Percentiles rank a stretch among this genome's conserved stretches.
Conservation (phyloP, 805 yeast species). For the Candida krabiensis region DNA sequence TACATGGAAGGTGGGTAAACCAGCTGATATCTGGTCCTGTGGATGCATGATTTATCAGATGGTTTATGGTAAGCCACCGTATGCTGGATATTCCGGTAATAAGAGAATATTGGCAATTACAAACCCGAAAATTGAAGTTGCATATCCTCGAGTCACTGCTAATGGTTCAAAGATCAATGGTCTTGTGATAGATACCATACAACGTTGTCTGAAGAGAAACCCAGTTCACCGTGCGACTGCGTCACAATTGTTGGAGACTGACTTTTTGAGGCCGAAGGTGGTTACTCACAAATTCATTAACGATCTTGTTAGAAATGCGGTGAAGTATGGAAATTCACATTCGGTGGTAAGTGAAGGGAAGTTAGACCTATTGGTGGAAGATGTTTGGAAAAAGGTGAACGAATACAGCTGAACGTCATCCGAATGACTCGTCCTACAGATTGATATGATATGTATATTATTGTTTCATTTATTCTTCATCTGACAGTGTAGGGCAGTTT, state of each 20-base stretch:
- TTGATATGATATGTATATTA: too few species aligned
- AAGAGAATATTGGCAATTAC: conserved; percentile 81
- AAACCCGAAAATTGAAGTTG: conserved; percentile 74
- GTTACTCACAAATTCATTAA: conserved; percentile 66
- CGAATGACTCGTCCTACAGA: too few species aligned
- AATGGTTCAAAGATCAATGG: conserved; percentile 27
- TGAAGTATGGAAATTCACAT: conserved; percentile 62
- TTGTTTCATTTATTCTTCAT: too few species aligned
- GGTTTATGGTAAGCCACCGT: conserved; percentile 93
- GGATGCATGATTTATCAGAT: conserved; percentile 95
- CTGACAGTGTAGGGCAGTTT: too few species aligned
- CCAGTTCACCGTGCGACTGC: conserved; percentile 68
- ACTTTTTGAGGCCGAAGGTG: conserved; percentile 73
- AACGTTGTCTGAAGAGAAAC: conserved; percentile 68
- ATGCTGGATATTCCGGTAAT: conserved; percentile 73
- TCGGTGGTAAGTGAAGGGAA: conserved; percentile 33
- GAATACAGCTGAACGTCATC: conserved; percentile 34
- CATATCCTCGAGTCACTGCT: conserved; percentile 50
- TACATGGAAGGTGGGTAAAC: conserved; percentile 82
- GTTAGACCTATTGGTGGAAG: conserved; percentile 48
- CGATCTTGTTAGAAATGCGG: conserved; percentile 75
- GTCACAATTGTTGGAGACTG: conserved; percentile 55
- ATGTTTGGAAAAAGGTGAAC: conserved; percentile 56
- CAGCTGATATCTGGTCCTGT: conserved; percentile 97
- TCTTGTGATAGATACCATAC: conserved; percentile 63